These are phyloP conservation scores for Dispira simplex DNA, from an alignment of 192 early-diverging fungal species.

Conservation along the genomic window DNA sequence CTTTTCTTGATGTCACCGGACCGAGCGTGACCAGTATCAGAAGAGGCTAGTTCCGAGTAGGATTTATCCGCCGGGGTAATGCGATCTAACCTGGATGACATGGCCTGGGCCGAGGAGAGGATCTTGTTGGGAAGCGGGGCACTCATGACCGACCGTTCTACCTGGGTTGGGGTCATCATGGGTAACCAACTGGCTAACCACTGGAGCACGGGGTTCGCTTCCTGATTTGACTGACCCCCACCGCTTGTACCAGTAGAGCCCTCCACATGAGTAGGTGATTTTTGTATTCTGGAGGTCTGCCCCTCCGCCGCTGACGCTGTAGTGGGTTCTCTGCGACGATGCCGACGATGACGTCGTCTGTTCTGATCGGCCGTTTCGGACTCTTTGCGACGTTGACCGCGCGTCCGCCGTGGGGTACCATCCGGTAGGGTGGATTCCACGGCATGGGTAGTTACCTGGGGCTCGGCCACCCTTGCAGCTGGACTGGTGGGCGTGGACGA, in stretches of 20 bases:
- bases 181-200: conserved; percentile 11
- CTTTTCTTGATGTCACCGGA: not conserved
- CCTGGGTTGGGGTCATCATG: conserved; percentile 1
- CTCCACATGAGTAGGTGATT: not conserved
- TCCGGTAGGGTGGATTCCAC: not conserved
- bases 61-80: not conserved
- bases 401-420: not conserved
- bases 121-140: not conserved
- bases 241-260: not conserved
- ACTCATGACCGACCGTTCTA: not conserved
- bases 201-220: conserved; percentile 7
- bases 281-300: not conserved
- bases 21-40: not conserved
- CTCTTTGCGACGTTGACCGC: not conserved
- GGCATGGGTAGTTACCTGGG: too few relatives aligned
- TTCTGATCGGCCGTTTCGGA: not conserved
- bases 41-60: not conserved
- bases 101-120: not conserved
- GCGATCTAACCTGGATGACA: not conserved
- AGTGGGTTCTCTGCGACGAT: not conserved
- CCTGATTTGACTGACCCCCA: not conserved
- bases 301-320: not conserved
- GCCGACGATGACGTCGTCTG: conserved; percentile 2
- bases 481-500: not conserved
- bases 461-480: not conserved